Base-by-base conservation (phyloP, 2,329 filamentous ascomycete species). In the Diaporthe ampelina region DNA sequence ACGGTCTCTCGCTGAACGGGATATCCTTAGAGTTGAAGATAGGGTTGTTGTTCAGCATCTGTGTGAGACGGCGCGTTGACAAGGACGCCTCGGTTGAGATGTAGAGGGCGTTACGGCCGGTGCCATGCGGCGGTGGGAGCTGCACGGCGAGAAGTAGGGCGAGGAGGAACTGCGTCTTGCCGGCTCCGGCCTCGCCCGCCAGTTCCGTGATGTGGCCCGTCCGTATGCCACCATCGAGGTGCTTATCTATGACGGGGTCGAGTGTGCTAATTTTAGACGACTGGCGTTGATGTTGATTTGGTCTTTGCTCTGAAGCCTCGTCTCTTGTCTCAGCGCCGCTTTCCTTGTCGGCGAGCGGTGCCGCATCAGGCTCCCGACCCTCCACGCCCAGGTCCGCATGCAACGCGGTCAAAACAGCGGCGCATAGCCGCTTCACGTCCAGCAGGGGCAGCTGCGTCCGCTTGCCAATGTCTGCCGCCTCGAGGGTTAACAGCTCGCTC, bases 141-240 rank as follows among this genome's bases (percentile, higher is more conserved):
- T 99, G 97, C 21, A 93, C 92, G 43, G 95, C 90, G 45, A 98
- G 91, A 58, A 97, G 91, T 37, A 99, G 89, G 29, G 93, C 92
- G 37, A 98, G 90, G 37, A 98, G 92, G 80, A 98, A 91, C 83
- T 99, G 97, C 1, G 97, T 98, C 88, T 99, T 99, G 80, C 96
- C 97, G 77, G 92, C 94, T 79, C 95, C 97, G 77, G 95, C 97
- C 86, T 98, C 97, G 74, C 97, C 97, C 1, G 95, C 94, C 75
- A 99, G 89, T 82, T 99, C 97, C 10, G 94, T 95, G 80, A 99
- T 87, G 83, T 93, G 93, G 61, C 95, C 94, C 3, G 92, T 89
- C 1, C 93, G 94, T 72, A 98, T 89, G 26, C 97, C 97, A 63
- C 95, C 96, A 75, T 90, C 91, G 52, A 98, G 87, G 3, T 85